Percentiles rank a stretch among this genome's conserved stretches.
Evolutionary conservation across 2,329 filamentous ascomycete genomes (phyloP).

Genomic region (Penicillium sp.): DNA sequence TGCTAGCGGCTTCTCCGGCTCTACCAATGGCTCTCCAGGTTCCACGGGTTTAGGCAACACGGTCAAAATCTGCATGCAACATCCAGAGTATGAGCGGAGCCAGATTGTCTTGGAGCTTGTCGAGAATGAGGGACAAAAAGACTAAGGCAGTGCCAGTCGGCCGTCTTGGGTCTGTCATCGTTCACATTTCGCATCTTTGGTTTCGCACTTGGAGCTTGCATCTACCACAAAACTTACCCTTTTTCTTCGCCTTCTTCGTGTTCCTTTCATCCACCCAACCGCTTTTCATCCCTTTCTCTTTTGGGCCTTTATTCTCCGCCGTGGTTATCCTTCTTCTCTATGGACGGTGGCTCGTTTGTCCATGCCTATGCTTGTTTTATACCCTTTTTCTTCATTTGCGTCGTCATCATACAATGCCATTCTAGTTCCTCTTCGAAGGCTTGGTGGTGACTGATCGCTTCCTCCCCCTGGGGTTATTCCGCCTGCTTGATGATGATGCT

Average conservation of each 20-base stretch:
- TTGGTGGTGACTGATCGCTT: background rate
- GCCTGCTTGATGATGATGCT: conserved; percentile 13
- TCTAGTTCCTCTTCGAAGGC: background rate
- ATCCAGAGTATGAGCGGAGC: conserved; percentile 72
- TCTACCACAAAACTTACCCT: background rate
- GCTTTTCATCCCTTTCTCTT: background rate
- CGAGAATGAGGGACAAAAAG: conserved; percentile 74
- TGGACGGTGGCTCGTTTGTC: background rate
- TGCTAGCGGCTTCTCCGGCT: conserved; percentile 28
- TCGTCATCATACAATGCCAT: background rate
- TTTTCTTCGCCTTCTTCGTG: background rate
- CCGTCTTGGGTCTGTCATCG: background rate
- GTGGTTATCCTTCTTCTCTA: background rate
- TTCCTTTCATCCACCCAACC: background rate
- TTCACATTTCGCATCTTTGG: background rate
- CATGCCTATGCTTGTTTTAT: conserved; percentile 7
- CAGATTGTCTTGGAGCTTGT: conserved; percentile 89
- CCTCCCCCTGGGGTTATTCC: background rate
- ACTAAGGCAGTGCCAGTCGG: conserved; percentile 23
- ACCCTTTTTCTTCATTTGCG: conserved; percentile 3
- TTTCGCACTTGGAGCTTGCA: background rate
- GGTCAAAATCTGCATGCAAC: conserved; percentile 90
- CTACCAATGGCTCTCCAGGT: conserved; percentile 30
- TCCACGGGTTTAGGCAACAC: conserved; percentile 54
- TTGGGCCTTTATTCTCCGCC: background rate